Conservation (phyloP, 768 basidiomycete genomes). For the Lentinula sp. region DNA sequence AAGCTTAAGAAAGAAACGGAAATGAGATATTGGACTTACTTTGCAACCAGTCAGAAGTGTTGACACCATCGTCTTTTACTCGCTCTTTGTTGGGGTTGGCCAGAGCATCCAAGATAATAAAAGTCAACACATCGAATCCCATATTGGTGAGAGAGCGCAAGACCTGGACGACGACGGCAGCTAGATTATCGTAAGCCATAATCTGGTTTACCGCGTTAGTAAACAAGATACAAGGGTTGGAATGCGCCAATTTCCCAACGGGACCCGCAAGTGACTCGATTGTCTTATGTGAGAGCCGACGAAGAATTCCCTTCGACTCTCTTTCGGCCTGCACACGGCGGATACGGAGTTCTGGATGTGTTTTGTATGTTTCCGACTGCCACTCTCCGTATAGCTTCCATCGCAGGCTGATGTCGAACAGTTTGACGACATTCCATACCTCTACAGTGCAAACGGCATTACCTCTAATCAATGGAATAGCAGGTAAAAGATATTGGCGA, state of each 20-base stretch:
- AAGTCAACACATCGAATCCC: slow-evolving; percentile 92
- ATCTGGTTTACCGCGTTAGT: slow-evolving; percentile 86
- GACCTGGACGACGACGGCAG: slow-evolving; percentile 83
- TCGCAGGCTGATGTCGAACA: slow-evolving; percentile 72
- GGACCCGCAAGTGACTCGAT: slow-evolving; percentile 80
- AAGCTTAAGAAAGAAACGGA: background rate
- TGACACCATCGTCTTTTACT: slow-evolving; percentile 89
- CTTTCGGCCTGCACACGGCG: slow-evolving; percentile 79
- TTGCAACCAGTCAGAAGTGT: slow-evolving; percentile 86
- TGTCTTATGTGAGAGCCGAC: slow-evolving; percentile 80
- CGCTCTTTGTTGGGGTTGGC: slow-evolving; percentile 77
- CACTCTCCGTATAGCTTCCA: slow-evolving; percentile 97
- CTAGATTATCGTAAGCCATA: slow-evolving; percentile 94
- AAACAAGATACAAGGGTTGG: slow-evolving; percentile 92
- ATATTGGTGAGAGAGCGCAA: slow-evolving; percentile 86
- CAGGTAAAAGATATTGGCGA: slow-evolving; percentile 79
- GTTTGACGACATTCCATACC: slow-evolving; percentile 84
- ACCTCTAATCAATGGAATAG: slow-evolving; percentile 76
- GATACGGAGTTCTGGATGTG: slow-evolving; percentile 74
- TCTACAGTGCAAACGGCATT: slow-evolving; percentile 89
- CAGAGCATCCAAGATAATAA: slow-evolving; percentile 80
- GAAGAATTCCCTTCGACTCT: slow-evolving; percentile 84
- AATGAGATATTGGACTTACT: slow-evolving; percentile 50
- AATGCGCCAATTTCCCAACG: slow-evolving; percentile 90
- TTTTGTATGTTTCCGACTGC: slow-evolving; percentile 67